phyloP scores from a whole-genome alignment of 768 basidiomycete species.

The Rhodotorula sphaerocarpa region DNA sequence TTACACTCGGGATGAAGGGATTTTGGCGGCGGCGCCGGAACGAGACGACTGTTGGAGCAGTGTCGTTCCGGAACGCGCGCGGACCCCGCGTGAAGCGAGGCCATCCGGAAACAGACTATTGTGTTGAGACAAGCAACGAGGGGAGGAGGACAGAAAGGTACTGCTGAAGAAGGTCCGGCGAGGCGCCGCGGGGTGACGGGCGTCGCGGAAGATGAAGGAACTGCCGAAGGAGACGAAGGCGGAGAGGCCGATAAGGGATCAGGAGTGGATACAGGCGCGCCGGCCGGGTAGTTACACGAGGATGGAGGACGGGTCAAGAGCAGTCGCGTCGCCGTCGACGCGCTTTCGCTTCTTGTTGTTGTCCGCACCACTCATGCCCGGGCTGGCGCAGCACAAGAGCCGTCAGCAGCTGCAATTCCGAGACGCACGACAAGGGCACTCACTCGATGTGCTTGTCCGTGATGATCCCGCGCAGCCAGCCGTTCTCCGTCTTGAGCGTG shows the following conservation, averaged over 20 bases:
- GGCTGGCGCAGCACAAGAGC: neutral
- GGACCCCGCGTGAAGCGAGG: too few relatives aligned
- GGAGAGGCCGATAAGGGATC: neutral
- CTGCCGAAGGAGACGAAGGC: neutral
- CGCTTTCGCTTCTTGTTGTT: constrained; percentile 1
- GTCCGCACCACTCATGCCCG: neutral
- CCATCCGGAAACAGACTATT: neutral
- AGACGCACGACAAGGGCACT: constrained; percentile 49
- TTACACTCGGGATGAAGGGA: too few relatives aligned
- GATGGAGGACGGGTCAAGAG: neutral
- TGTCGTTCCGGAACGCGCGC: too few relatives aligned
- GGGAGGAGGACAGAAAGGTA: neutral
- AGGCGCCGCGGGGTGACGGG: neutral
- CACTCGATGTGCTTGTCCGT: constrained; percentile 46
- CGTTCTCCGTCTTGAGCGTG: constrained; percentile 75
- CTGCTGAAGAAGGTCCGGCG: neutral
- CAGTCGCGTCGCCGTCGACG: neutral
- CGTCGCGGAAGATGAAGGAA: neutral
- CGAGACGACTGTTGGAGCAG: too few relatives aligned
- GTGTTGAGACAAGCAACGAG: neutral
- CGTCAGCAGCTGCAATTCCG: neutral
- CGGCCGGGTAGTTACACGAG: constrained; percentile 13
- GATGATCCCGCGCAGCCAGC: constrained; percentile 82
- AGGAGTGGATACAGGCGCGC: neutral
- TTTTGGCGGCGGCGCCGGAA: too few relatives aligned